Percentiles rank a stretch among this genome's conserved stretches.
Conservation (phyloP, 2,329 filamentous ascomycete genomes). For the Aureobasidium subglaciale region DNA sequence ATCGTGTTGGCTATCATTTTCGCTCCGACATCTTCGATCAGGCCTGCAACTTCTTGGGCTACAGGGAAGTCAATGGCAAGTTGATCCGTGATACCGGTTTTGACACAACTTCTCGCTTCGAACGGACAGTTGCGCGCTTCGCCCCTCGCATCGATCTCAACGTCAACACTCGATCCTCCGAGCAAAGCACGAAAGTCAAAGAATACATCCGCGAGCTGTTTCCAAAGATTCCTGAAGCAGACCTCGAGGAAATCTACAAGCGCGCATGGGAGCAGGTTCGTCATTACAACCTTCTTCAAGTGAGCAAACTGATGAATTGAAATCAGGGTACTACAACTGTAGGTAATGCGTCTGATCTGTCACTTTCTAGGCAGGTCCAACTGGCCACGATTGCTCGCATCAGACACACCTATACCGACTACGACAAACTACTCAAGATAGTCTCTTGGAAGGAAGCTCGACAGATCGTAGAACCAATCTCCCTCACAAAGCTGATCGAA, state of each 20-base stretch:
- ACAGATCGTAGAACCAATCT: constrained; percentile 46
- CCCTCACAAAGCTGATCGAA: constrained; percentile 50
- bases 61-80: constrained; percentile 25
- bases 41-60: constrained; percentile 47
- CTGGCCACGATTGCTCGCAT: constrained; percentile 57
- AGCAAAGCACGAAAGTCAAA: constrained; percentile 43
- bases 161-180: constrained; percentile 18
- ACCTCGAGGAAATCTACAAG: constrained; percentile 51
- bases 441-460: constrained; percentile 49
- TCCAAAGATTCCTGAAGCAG: constrained; percentile 53
- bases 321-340: constrained; percentile 48
- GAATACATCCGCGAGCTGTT: constrained; percentile 56
- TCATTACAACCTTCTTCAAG: background rate
- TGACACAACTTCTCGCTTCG: constrained; percentile 13
- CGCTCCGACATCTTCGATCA: constrained; percentile 52
- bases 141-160: constrained; percentile 11
- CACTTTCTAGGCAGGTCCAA: constrained; percentile 51
- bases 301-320: constrained; percentile 20
- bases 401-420: constrained; percentile 55
- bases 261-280: constrained; percentile 54
- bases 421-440: constrained; percentile 50
- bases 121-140: constrained; percentile 12
- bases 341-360: constrained; percentile 48
- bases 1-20: constrained; percentile 58
- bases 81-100: constrained; percentile 25